These are phyloP conservation scores for Psidium guajava DNA, from an alignment of 345 rosid genomes.

Conservation along the genomic window DNA sequence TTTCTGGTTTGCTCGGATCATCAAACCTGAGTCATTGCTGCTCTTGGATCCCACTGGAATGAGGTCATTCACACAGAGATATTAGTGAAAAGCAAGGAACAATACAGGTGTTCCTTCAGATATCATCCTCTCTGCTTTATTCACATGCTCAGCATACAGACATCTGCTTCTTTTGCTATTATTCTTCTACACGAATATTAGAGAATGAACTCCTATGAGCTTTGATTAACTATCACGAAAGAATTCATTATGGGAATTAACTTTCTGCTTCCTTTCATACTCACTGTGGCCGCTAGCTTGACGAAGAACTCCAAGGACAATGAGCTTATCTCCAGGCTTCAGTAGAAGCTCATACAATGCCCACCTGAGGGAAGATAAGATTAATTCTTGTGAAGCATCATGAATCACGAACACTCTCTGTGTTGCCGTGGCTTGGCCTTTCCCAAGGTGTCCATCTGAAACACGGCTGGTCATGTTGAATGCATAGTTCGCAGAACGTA, in stretches of 20 bases:
- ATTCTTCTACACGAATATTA: not conserved
- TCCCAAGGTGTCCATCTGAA: not conserved
- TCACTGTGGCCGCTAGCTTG: slow-evolving; percentile 2
- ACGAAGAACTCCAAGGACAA: slow-evolving; percentile 19
- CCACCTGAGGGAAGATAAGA: slow-evolving; percentile 18
- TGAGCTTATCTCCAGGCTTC: slow-evolving; percentile 27
- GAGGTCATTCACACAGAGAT: not conserved
- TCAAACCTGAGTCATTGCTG: slow-evolving; percentile 29
- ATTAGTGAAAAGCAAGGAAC: not conserved
- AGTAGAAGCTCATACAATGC: slow-evolving; percentile 23
- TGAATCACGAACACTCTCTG: slow-evolving; percentile 35
- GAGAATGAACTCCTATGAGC: not conserved
- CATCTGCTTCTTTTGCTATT: not conserved
- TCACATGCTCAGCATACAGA: not conserved
- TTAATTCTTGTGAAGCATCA: slow-evolving; percentile 23
- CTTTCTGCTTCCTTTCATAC: not conserved
- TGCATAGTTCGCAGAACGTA: not conserved
- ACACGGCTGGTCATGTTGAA: not conserved
- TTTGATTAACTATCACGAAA: not conserved
- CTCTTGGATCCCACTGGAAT: slow-evolving; percentile 40
- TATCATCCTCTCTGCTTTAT: not conserved
- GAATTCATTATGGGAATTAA: not conserved
- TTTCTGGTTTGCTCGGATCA: slow-evolving; percentile 24
- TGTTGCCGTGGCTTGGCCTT: slow-evolving; percentile 5
- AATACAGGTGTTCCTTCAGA: not conserved